phyloP scores from a whole-genome alignment of 495 filamentous ascomycete genomes.

The Aspergillus taichungensis region DNA sequence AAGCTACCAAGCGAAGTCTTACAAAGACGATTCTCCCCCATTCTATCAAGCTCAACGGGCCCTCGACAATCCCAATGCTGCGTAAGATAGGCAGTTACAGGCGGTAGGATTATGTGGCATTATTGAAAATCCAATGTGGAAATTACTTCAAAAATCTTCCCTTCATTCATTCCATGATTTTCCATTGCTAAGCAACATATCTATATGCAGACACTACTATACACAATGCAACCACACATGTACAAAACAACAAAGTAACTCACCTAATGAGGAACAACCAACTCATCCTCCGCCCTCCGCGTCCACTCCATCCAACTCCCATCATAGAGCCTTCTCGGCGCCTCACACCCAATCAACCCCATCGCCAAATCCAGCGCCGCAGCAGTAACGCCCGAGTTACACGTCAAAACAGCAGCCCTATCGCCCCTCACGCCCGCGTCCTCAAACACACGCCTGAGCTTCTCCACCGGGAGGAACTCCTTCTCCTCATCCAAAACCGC shows the following conservation, averaged over 20 bases:
- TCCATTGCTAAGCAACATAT: no score
- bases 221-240: conserved; percentile 10
- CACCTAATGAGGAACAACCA: conserved; percentile 1
- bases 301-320: conserved; percentile 32
- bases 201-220: no score
- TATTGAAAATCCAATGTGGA: no score
- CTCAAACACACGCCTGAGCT: conserved; percentile 14
- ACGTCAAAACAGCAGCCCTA: conserved; percentile 17
- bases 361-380: conserved; percentile 20
- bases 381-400: conserved; percentile 28
- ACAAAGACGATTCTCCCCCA: no score
- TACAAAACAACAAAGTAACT: no score
- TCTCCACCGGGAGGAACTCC: conserved; percentile 3
- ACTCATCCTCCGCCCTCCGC: conserved; percentile 7
- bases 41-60: no score
- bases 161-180: no score
- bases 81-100: no score
- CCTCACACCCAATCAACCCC: conserved; percentile 8
- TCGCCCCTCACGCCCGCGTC: conserved; percentile 10
- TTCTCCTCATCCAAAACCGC: conserved; percentile 13
- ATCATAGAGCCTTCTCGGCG: conserved; percentile 21
- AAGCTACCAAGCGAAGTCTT: no score
- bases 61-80: no score
- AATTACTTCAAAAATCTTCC: no score
- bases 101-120: no score